A percentile compares a stretch with the other conserved stretches of the same genome.
Evolutionary conservation across 2,329 filamentous ascomycete genomes (phyloP).

Genomic region (Metarhizium brunneum): DNA sequence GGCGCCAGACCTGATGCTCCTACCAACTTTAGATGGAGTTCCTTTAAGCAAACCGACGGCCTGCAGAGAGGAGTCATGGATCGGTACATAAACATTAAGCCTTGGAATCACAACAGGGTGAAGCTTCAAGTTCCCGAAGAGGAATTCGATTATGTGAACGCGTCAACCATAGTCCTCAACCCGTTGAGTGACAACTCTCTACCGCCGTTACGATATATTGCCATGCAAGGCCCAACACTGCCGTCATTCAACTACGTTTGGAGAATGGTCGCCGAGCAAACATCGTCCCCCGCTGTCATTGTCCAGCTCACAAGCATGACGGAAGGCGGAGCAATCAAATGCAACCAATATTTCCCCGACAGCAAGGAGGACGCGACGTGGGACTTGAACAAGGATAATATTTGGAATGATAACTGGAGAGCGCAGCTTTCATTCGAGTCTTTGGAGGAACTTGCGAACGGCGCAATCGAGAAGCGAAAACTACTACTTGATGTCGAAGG

Average conservation of each 20-base stretch:
- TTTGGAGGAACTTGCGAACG: conserved; percentile 43
- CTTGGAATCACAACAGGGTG: conserved; percentile 80
- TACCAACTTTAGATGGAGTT: conserved; percentile 23
- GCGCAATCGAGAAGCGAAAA: conserved; percentile 65
- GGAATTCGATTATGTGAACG: conserved; percentile 72
- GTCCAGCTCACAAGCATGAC: conserved; percentile 91
- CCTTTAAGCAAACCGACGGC: conserved; percentile 24
- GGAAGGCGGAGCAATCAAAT: conserved; percentile 72
- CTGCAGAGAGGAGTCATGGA: conserved; percentile 44
- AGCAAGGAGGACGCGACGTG: conserved; percentile 41
- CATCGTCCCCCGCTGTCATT: conserved; percentile 64
- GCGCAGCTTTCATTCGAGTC: conserved; percentile 61
- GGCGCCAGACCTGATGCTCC: conserved; percentile 26
- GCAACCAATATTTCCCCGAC: conserved; percentile 77
- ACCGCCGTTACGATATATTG: conserved; percentile 61
- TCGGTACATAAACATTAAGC: conserved; percentile 82
- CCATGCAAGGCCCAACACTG: conserved; percentile 82
- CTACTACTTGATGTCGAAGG: conserved; percentile 48
- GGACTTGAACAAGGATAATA: conserved; percentile 52
- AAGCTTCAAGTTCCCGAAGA: conserved; percentile 68
- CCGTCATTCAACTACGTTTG: conserved; percentile 75
- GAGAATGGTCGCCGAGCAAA: conserved; percentile 88
- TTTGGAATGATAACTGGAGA: conserved; percentile 57
- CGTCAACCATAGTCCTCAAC: conserved; percentile 57
- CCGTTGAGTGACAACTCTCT: conserved; percentile 28